phyloP scores from a whole-genome alignment of 495 filamentous ascomycete genomes.

The Wilcoxina mikolae region DNA sequence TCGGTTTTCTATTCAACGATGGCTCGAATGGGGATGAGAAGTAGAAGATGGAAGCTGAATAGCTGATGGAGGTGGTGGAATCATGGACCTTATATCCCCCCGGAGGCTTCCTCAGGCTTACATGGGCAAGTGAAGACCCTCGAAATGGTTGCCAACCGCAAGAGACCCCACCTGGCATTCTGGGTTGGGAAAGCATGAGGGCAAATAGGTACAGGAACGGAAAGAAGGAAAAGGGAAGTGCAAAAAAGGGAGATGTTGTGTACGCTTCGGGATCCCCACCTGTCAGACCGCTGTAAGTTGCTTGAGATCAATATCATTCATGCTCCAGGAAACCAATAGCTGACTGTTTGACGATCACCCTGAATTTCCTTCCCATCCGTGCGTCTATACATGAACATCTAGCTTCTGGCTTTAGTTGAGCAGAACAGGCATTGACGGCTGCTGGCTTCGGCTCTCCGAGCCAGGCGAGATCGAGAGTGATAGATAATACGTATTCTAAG shows the following conservation, averaged over 20 bases:
- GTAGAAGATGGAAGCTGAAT: no score
- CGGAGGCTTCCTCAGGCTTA: no score
- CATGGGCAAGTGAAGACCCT: not conserved
- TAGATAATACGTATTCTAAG: not conserved
- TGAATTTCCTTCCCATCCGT: not conserved
- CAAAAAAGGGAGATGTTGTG: not conserved
- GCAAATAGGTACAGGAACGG: not conserved
- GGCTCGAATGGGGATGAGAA: no score
- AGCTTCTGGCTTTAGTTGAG: not conserved
- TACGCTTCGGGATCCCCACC: not conserved
- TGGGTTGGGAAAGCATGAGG: constrained; percentile 1
- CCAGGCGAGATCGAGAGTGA: not conserved
- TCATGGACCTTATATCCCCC: no score
- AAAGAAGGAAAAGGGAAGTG: not conserved
- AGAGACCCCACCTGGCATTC: not conserved
- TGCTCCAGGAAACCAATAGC: not conserved
- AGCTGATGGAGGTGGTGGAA: no score
- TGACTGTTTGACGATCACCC: not conserved
- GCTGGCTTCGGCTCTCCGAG: not conserved
- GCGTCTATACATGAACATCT: not conserved
- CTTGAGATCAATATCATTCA: not conserved
- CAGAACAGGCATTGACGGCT: not conserved
- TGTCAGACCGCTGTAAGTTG: not conserved
- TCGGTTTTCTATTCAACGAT: no score
- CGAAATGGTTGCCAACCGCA: not conserved